phyloP scores from a whole-genome alignment of 2,329 filamentous ascomycete species.

The Bipolaris victoriae region DNA sequence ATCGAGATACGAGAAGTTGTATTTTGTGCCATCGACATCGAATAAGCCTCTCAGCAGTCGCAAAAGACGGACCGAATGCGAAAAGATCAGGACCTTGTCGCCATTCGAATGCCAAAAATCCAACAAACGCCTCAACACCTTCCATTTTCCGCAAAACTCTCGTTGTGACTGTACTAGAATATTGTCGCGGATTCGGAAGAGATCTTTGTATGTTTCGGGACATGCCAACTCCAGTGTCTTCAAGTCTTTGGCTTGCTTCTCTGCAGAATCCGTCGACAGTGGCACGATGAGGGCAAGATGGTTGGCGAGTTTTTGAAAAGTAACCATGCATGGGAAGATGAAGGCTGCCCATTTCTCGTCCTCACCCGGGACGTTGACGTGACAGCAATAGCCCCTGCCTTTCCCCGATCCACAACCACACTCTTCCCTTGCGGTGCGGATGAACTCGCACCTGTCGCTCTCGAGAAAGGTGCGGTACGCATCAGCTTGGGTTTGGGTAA shows the following conservation, averaged over 20 bases:
- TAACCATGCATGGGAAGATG: constrained; percentile 84
- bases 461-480: constrained; percentile 86
- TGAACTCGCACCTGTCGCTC: constrained; percentile 70
- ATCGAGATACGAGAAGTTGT: constrained; percentile 90
- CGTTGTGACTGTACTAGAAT: constrained; percentile 83
- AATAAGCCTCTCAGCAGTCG: constrained; percentile 86
- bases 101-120: constrained; percentile 88
- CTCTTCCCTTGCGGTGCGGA: constrained; percentile 69
- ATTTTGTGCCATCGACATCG: constrained; percentile 74
- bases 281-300: constrained; percentile 91
- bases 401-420: constrained; percentile 75
- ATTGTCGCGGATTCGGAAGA: constrained; percentile 77
- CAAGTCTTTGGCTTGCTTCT: constrained; percentile 80
- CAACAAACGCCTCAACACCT: constrained; percentile 82
- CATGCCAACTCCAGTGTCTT: constrained; percentile 75
- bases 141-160: constrained; percentile 97
- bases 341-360: constrained; percentile 73
- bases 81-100: constrained; percentile 95
- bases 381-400: constrained; percentile 83
- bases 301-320: constrained; percentile 86
- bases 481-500: constrained; percentile 78
- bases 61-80: constrained; percentile 84
- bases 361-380: constrained; percentile 57
- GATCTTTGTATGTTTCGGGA: constrained; percentile 74
- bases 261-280: constrained; percentile 63